These are phyloP conservation scores for Leishmania arabica DNA, from an alignment of 208 protist species.

Conservation along the genomic window DNA sequence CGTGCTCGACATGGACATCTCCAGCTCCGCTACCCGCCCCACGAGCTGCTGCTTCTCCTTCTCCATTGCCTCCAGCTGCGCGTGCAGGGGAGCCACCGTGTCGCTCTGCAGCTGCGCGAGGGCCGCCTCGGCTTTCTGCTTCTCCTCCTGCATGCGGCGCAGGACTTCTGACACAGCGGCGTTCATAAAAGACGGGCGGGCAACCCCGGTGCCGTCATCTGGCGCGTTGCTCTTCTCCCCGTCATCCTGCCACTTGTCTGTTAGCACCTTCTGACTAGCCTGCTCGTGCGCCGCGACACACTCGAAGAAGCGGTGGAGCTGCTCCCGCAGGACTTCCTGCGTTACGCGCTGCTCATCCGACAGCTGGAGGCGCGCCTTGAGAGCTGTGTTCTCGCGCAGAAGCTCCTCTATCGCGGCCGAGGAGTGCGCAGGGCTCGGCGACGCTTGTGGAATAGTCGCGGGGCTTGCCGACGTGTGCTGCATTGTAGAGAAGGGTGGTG, in stretches of 20 bases:
- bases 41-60: constrained; percentile 43
- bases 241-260: background rate
- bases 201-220: background rate
- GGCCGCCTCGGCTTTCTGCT: constrained; percentile 37
- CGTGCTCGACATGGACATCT: constrained; percentile 35
- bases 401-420: constrained; percentile 33
- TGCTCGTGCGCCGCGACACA: constrained; percentile 35
- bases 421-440: background rate
- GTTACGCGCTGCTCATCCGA: constrained; percentile 60
- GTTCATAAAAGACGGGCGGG: constrained; percentile 7
- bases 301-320: constrained; percentile 60
- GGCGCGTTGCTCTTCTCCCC: constrained; percentile 1
- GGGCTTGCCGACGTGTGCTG: background rate
- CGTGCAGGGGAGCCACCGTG: constrained; percentile 44
- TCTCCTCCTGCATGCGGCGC: constrained; percentile 38
- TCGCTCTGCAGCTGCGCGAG: constrained; percentile 37
- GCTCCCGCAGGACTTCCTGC: constrained; percentile 48
- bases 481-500: background rate
- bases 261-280: constrained; percentile 9
- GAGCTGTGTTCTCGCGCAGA: constrained; percentile 57
- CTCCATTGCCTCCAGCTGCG: constrained; percentile 50
- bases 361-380: constrained; percentile 43
- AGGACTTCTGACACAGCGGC: constrained; percentile 29
- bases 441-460: background rate
- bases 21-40: constrained; percentile 40